A percentile compares a stretch with the other conserved stretches of the same genome.
These are phyloP conservation scores for Rosa rugosa DNA, from an alignment of 306 rosid genomes.

Conservation along the genomic window DNA sequence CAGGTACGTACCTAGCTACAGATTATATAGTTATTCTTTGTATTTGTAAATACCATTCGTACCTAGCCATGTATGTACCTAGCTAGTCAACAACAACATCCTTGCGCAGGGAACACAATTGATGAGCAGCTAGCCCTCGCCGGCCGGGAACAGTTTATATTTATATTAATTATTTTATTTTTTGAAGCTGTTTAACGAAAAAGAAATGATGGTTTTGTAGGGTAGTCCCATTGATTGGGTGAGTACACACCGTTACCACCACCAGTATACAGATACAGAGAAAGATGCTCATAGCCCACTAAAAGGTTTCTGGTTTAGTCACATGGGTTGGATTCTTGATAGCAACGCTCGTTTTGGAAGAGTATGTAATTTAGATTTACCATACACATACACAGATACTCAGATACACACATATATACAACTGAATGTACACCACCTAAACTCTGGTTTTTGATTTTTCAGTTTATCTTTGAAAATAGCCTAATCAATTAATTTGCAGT, in stretches of 20 bases:
- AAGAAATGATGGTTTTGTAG: slow-evolving; percentile 28
- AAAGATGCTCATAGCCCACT: slow-evolving; percentile 84
- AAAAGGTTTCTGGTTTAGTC: slow-evolving; percentile 93
- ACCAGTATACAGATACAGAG: slow-evolving; percentile 78
- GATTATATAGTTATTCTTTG: too few species aligned
- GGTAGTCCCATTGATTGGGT: slow-evolving; percentile 33
- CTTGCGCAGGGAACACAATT: too few species aligned
- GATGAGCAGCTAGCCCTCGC: too few species aligned
- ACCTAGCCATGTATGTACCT: too few species aligned
- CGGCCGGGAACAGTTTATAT: too few species aligned
- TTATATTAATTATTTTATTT: too few species aligned
- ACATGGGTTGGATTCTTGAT: slow-evolving; percentile 80
- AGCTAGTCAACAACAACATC: neutral
- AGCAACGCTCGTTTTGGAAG: slow-evolving; percentile 43
- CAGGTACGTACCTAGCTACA: slow-evolving; percentile 40
- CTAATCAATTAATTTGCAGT: slow-evolving; percentile 34
- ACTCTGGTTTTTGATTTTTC: too few species aligned
- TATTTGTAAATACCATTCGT: too few species aligned
- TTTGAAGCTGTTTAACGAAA: too few species aligned
- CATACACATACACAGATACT: too few species aligned
- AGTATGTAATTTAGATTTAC: slow-evolving; percentile 33
- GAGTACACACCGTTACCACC: slow-evolving; percentile 86
- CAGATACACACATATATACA: neutral
- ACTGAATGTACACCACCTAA: neutral
- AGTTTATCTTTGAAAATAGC: neutral